Evolutionary conservation across 768 basidiomycete genomes (phyloP).

Genomic region (Leccinum rimulosum): DNA sequence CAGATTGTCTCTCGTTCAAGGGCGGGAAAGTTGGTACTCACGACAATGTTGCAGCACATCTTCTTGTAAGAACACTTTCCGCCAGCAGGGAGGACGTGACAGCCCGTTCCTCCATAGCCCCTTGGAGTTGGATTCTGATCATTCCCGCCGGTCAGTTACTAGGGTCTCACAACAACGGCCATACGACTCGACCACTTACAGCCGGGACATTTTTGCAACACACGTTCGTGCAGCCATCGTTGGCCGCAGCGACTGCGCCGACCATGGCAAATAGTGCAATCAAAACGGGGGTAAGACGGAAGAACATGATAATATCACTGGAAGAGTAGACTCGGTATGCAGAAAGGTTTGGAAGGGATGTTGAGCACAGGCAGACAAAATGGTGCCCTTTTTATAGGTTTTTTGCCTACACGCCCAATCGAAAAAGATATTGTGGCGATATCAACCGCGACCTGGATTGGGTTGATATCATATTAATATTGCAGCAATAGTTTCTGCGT

Average conservation of each 20-base stretch:
- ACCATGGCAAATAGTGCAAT: neutral
- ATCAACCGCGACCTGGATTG: too few species aligned
- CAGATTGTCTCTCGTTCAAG: neutral
- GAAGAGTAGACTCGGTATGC: neutral
- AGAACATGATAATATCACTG: constrained; percentile 2
- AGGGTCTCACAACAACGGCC: too few species aligned
- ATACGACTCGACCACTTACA: neutral
- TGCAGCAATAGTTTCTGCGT: too few species aligned
- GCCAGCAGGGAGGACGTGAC: neutral
- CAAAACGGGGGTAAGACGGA: constrained; percentile 1
- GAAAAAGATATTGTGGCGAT: too few species aligned
- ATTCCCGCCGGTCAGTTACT: neutral
- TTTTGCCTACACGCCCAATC: neutral
- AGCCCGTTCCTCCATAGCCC: neutral
- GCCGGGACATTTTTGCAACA: neutral
- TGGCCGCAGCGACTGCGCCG: neutral
- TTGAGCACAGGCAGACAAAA: neutral
- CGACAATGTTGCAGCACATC: constrained; percentile 2
- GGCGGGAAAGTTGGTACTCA: neutral
- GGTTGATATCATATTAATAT: too few species aligned
- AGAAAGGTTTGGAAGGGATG: neutral
- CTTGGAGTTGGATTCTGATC: neutral
- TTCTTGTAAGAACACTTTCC: neutral
- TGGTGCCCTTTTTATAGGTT: neutral
- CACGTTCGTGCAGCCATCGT: neutral